Conservation (phyloP, 148 eudicot genomes). For the Dianthus caryophyllus region DNA sequence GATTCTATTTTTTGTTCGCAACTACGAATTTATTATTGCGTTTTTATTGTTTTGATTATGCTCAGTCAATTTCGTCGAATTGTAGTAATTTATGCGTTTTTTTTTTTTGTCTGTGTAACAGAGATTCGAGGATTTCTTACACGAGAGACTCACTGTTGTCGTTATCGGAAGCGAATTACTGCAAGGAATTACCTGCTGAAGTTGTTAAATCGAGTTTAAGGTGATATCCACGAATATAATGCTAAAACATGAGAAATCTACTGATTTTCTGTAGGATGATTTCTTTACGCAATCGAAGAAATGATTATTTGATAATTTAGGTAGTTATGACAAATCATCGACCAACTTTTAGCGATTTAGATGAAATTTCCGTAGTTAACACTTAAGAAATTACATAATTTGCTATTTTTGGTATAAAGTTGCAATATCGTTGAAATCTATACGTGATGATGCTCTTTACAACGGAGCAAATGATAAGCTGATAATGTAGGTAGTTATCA, state of each 20-base stretch:
- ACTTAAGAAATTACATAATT: not conserved
- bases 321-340: no score
- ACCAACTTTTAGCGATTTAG: no score
- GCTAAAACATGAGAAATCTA: not conserved
- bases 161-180: conserved; percentile 13
- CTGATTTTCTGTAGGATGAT: not conserved
- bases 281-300: no score
- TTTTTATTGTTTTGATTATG: not conserved
- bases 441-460: no score
- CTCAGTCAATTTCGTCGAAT: not conserved
- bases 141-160: conserved; percentile 23
- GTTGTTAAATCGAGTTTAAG: conserved; percentile 22
- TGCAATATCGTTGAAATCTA: no score
- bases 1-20: no score
- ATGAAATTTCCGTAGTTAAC: not conserved
- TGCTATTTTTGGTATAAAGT: no score
- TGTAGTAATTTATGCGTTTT: not conserved
- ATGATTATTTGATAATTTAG: no score
- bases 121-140: conserved; percentile 20
- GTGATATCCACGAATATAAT: conserved; percentile 14
- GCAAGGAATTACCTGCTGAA: conserved; percentile 20
- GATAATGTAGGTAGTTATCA: not conserved
- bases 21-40: not conserved
- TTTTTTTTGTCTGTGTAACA: conserved; percentile 2
- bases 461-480: no score